Evolutionary conservation across 2,329 filamentous ascomycete species (phyloP).

Genomic region (Sarocladiaceae sp.): DNA sequence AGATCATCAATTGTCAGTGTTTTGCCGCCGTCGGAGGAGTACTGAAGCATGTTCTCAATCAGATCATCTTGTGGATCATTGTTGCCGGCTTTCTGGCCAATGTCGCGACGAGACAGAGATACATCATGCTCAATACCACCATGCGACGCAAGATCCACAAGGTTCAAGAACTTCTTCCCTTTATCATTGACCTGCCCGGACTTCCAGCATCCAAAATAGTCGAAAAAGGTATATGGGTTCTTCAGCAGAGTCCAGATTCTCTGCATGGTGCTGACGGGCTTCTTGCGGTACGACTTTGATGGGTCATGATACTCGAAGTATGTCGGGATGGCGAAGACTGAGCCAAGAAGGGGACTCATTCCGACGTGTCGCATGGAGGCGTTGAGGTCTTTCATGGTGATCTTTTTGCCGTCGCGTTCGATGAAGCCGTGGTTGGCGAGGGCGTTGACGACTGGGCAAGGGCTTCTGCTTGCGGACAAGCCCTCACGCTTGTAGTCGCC

Average conservation of each 20-base stretch:
- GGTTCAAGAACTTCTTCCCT: slow-evolving; percentile 11
- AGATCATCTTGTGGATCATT: slow-evolving; percentile 11
- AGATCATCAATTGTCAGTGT: slow-evolving; percentile 14
- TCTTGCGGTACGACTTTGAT: slow-evolving; percentile 1
- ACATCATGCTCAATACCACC: slow-evolving; percentile 13
- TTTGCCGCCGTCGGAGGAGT: slow-evolving; percentile 8
- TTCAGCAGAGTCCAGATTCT: slow-evolving; percentile 9
- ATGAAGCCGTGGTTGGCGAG: slow-evolving; percentile 40
- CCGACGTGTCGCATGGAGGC: slow-evolving; percentile 8
- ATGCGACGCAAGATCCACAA: slow-evolving; percentile 10
- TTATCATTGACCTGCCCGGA: not conserved
- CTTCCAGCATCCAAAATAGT: slow-evolving; percentile 11
- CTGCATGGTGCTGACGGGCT: slow-evolving; percentile 2
- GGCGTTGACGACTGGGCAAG: slow-evolving; percentile 40
- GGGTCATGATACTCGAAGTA: slow-evolving; percentile 10
- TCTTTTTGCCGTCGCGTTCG: slow-evolving; percentile 32
- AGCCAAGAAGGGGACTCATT: slow-evolving; percentile 9
- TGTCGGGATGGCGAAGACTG: slow-evolving; percentile 6
- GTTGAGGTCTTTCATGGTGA: slow-evolving; percentile 20
- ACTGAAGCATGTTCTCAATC: slow-evolving; percentile 7
- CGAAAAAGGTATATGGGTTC: slow-evolving; percentile 11
- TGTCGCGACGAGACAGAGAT: slow-evolving; percentile 10
- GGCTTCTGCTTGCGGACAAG: slow-evolving; percentile 11
- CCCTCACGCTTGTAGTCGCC: not conserved
- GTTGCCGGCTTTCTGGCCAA: slow-evolving; percentile 11